These are phyloP conservation scores for Hymenoscyphus albidus DNA, from an alignment of 2,329 filamentous ascomycete genomes.

Conservation along the genomic window DNA sequence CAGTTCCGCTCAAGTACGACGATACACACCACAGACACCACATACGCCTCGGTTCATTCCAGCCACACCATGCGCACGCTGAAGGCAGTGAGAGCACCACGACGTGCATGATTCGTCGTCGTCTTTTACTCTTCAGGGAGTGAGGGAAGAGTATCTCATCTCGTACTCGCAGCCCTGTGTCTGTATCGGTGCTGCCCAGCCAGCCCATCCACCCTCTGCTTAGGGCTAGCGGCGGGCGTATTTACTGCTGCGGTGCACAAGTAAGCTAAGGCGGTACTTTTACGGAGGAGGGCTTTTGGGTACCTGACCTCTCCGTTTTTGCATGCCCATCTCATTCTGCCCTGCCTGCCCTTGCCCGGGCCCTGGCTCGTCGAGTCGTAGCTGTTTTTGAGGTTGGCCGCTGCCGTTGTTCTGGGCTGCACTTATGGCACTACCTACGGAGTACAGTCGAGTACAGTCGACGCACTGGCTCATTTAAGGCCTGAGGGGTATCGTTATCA, in stretches of 20 bases:
- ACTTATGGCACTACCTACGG: no score
- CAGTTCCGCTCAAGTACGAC: background rate
- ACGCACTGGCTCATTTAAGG: no score
- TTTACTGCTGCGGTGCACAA: no score
- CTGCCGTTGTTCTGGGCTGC: no score
- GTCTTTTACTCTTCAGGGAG: background rate
- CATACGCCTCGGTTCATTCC: background rate
- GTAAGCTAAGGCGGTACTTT: background rate
- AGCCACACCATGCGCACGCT: background rate
- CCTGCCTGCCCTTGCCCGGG: background rate
- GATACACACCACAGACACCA: background rate
- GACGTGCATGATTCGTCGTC: no score
- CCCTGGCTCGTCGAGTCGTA: no score
- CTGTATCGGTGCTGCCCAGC: background rate
- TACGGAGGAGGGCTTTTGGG: background rate
- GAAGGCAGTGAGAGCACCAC: no score
- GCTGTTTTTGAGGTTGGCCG: no score
- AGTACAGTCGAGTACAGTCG: no score
- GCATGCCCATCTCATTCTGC: background rate
- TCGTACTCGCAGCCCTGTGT: background rate
- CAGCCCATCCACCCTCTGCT: no score
- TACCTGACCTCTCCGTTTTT: background rate
- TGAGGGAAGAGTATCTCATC: background rate
- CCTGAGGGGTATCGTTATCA: background rate
- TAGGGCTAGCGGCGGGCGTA: no score